These are phyloP conservation scores for Clausena lansium DNA, from an alignment of 345 rosid species.

Conservation along the genomic window DNA sequence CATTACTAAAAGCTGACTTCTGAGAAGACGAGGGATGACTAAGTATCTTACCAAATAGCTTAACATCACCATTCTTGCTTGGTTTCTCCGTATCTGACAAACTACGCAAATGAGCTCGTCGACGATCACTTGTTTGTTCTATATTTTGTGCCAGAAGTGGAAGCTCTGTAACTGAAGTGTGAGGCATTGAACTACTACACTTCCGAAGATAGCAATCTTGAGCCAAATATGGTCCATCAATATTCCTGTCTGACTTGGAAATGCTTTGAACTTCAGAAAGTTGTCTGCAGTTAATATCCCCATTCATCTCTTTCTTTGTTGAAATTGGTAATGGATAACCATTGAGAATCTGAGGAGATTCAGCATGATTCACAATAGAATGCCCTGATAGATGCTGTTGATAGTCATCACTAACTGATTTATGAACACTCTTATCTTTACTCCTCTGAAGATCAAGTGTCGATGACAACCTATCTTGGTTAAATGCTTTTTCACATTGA, in stretches of 20 bases:
- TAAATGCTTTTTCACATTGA: slow-evolving; percentile 25
- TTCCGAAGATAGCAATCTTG: slow-evolving; percentile 53
- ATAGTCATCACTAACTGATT: slow-evolving; percentile 30
- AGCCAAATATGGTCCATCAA: slow-evolving; percentile 16
- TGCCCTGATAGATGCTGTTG: slow-evolving; percentile 29
- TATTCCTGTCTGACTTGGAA: slow-evolving; percentile 27
- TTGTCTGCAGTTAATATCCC: slow-evolving; percentile 35
- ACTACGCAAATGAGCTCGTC: slow-evolving; percentile 38
- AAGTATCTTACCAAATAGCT: slow-evolving; percentile 81
- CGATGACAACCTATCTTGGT: slow-evolving; percentile 37
- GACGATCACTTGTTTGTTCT: slow-evolving; percentile 36
- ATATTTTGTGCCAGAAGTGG: slow-evolving; percentile 28
- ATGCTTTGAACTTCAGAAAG: slow-evolving; percentile 37
- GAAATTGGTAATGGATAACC: slow-evolving; percentile 43
- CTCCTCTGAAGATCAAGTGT: slow-evolving; percentile 24
- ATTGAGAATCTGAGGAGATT: slow-evolving; percentile 39
- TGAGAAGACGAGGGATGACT: slow-evolving; percentile 37
- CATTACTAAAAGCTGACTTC: slow-evolving; percentile 22
- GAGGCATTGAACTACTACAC: slow-evolving; percentile 39
- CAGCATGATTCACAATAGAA: slow-evolving; percentile 26
- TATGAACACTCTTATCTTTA: slow-evolving; percentile 14
- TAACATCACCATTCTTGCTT: slow-evolving; percentile 66
- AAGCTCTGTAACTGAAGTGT: slow-evolving; percentile 36
- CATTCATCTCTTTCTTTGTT: slow-evolving; percentile 44
- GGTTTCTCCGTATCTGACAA: slow-evolving; percentile 49